Evolutionary conservation across 2,329 filamentous ascomycete genomes (phyloP).

Genomic region (Stromatinia cepivora): DNA sequence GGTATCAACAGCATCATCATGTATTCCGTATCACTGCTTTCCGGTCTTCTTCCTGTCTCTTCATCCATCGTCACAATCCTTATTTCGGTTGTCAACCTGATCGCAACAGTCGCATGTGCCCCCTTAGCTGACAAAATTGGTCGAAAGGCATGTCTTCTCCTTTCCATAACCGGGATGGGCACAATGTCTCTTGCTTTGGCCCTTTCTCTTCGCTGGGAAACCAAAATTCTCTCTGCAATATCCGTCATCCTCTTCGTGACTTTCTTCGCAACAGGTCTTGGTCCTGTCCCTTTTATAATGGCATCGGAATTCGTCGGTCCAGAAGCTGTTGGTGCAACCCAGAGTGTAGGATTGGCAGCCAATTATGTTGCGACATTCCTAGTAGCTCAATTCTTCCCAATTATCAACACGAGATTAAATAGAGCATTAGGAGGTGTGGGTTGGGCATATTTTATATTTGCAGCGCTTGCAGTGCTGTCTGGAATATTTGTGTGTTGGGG

Average conservation of each 20-base stretch:
- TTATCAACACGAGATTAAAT: conserved; percentile 75
- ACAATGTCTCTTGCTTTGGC: conserved; percentile 74
- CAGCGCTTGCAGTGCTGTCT: conserved; percentile 67
- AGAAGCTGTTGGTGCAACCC: conserved; percentile 87
- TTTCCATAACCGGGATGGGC: conserved; percentile 84
- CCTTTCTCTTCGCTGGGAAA: conserved; percentile 71
- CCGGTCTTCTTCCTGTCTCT: conserved; percentile 75
- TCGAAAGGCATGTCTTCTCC: conserved; percentile 79
- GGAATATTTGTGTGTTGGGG: conserved; percentile 69
- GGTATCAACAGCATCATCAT: conserved; percentile 98
- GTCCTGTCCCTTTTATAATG: conserved; percentile 92
- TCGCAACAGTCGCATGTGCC: conserved; percentile 78
- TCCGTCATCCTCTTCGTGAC: conserved; percentile 83
- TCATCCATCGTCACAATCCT: conserved; percentile 83
- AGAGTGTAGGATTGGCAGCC: conserved; percentile 81
- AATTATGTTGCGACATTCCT: conserved; percentile 91
- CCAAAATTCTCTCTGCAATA: conserved; percentile 76
- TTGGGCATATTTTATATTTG: conserved; percentile 91
- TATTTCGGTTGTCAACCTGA: conserved; percentile 82
- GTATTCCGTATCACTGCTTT: conserved; percentile 92
- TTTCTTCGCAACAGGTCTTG: conserved; percentile 86
- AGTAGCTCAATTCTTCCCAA: conserved; percentile 92
- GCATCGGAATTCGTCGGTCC: conserved; percentile 87
- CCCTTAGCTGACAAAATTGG: conserved; percentile 85
- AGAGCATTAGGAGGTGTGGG: conserved; percentile 64